Base-by-base conservation (phyloP, 192 early-diverging fungal species). In the Phlyctochytrium planicorne region DNA sequence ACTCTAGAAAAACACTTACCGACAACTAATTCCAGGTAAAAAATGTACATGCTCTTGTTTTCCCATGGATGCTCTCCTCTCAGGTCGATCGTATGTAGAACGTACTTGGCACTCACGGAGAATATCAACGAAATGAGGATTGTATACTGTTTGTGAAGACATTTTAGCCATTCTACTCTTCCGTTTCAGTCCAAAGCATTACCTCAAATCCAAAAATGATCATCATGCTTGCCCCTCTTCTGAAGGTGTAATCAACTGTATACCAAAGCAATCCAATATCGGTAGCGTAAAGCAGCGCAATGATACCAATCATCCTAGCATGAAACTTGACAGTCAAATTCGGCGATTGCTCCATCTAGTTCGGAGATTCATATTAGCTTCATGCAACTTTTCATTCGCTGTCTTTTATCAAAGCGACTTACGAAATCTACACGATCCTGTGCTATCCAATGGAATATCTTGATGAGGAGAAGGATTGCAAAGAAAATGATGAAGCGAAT, bases 131-230 rank as follows among this genome's bases (percentile, higher is more conserved):
- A 91, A 3, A 90, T 80, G 62, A 99, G 82, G 37, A 99, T 87
- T 0, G 94, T 86, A 66, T 95, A 98, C 91, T 93, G 59, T n/a
- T 29, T 29, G n/a, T 62, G 50, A n/a, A n/a, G n/a, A n/a, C n/a
- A n/a, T n/a, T n/a, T 12, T 25, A 31, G 50, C 53, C n/a, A n/a
- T n/a, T n/a, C n/a, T n/a, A n/a, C n/a, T n/a, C n/a, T n/a, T n/a
- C n/a, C n/a, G n/a, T n/a, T n/a, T n/a, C n/a, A n/a, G n/a, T n/a
- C n/a, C n/a, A n/a, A n/a, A n/a, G n/a, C n/a, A n/a, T n/a, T 74
- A 91, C 91, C 83, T 98, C 96, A 75, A 99, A 99, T 17, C 93
- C 96, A 88, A 99, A 99, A 67, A 97, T 91, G 53, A 97, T 91
- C 88, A 99, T 93, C 93, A 96, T 95, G 34, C 83, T 90, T 2